Conservation (phyloP, 1,139 yeast genomes). For the Blastobotrys serpentis region DNA sequence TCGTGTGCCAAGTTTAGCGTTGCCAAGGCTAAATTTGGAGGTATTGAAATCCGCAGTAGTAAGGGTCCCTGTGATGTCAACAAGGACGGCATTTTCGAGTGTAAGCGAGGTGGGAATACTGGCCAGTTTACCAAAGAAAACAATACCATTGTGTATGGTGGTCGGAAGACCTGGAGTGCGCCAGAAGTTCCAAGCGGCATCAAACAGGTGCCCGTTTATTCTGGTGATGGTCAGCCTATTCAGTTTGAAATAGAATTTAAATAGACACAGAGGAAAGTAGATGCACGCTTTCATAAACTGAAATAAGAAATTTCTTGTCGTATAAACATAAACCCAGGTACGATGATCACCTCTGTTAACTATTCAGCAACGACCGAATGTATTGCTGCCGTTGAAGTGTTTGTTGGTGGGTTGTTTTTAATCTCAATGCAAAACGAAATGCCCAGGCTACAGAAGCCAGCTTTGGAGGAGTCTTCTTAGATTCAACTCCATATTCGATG, state of each 20-base stretch:
- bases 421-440: neutral
- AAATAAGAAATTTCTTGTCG: no score
- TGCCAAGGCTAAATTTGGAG: constrained; percentile 62
- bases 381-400: constrained; percentile 7
- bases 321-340: no score
- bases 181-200: constrained; percentile 49
- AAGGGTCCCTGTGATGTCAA: constrained; percentile 71
- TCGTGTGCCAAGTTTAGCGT: constrained; percentile 77
- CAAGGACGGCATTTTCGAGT: constrained; percentile 38
- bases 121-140: constrained; percentile 36
- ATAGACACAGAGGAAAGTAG: constrained; percentile 12
- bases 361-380: constrained; percentile 1
- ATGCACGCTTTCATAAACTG: neutral
- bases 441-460: constrained; percentile 3
- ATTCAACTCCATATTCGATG: neutral
- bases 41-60: constrained; percentile 63
- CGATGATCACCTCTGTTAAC: neutral
- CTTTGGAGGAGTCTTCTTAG: neutral
- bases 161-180: constrained; percentile 64
- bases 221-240: constrained; percentile 46
- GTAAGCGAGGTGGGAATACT: constrained; percentile 31
- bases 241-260: constrained; percentile 46
- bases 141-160: constrained; percentile 56
- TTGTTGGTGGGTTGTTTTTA: neutral
- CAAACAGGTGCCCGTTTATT: constrained; percentile 53